Evolutionary conservation across 345 rosid species (phyloP), one percentile per base, ranked within the genome.

Genomic region (Jatropha curcas): DNA sequence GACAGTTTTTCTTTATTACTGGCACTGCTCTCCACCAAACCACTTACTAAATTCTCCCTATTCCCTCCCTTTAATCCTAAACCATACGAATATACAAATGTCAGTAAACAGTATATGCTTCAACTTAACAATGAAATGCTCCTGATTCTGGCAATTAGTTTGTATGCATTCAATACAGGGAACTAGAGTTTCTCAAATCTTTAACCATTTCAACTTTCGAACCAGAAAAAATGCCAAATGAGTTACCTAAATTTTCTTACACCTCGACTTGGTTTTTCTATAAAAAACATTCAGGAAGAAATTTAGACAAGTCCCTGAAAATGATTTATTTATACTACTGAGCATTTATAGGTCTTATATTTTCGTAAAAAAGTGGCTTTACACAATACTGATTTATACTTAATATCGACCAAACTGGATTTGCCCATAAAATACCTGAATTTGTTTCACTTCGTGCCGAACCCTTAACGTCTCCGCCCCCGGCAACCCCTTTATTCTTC

Each of bases 1-100:
- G 82, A 82, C 65, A 87, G 43, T 63, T 82, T 79, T 72, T 83
- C 76, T 73, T 84, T 74, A 78, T 81, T 84, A 28, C 33, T 70
- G 20, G 58, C 73, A 43, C 28, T 72, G 59, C 73, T 81, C 69
- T 74, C 88, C 31, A 24, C 71, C 56, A 51, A 66, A 60, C 73
- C 80, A 17, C 57, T 60, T 43, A 68, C 75, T 64, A 69, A 68
- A 55, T 76, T 76, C 60, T 35, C 76, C 62, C 33, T 79, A 57
- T 67, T 79, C 46, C 77, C 67, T 59, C 64, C 86, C 70, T 77
- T 74, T 68, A 24, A 58, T 81, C 84, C 93, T 89, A 74, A 68
- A 83, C 77, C 22, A 75, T 74, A 60, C 73, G 7, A 56, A 60
- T 55, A 65, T 52, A 24, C 77, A 74, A 68, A 16, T 17, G 11